phyloP scores from a whole-genome alignment of 345 rosid genomes.

The Euclidium syriacum region DNA sequence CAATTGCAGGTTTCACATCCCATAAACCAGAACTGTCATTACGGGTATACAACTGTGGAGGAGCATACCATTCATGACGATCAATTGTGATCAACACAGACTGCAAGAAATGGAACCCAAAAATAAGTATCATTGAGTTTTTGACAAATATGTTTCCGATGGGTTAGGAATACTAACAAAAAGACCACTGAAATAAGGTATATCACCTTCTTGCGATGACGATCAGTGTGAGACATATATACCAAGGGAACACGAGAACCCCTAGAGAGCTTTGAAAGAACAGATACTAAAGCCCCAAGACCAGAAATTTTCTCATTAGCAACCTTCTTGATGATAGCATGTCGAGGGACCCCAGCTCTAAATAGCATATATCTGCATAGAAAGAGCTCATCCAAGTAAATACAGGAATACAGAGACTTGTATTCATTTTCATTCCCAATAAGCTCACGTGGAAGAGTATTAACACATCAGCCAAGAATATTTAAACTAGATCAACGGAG shows the following conservation, averaged over 20 bases:
- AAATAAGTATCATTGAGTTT: slow-evolving; percentile 14
- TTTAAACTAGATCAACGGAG: neutral
- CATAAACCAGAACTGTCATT: slow-evolving; percentile 86
- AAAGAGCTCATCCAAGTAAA: slow-evolving; percentile 12
- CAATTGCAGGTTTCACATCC: slow-evolving; percentile 64
- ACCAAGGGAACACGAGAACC: slow-evolving; percentile 94
- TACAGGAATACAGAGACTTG: neutral
- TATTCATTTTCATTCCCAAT: slow-evolving; percentile 11
- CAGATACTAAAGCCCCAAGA: slow-evolving; percentile 61
- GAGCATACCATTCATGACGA: slow-evolving; percentile 96
- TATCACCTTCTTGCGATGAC: slow-evolving; percentile 88
- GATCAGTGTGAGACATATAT: slow-evolving; percentile 73
- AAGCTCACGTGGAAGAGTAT: slow-evolving; percentile 8
- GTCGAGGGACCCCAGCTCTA: slow-evolving; percentile 96
- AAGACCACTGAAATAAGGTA: neutral
- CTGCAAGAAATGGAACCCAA: slow-evolving; percentile 43
- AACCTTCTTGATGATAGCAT: slow-evolving; percentile 90
- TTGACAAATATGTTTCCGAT: neutral
- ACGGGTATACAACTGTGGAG: slow-evolving; percentile 86
- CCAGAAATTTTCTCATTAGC: slow-evolving; percentile 71
- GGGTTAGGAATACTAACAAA: slow-evolving; percentile 4
- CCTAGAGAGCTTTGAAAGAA: slow-evolving; percentile 59
- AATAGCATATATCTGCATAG: slow-evolving; percentile 76
- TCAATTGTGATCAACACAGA: slow-evolving; percentile 78
- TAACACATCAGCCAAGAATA: neutral